These are phyloP conservation scores for Arachnopeziza araneosa DNA, from an alignment of 2,329 filamentous ascomycete genomes.

Conservation along the genomic window DNA sequence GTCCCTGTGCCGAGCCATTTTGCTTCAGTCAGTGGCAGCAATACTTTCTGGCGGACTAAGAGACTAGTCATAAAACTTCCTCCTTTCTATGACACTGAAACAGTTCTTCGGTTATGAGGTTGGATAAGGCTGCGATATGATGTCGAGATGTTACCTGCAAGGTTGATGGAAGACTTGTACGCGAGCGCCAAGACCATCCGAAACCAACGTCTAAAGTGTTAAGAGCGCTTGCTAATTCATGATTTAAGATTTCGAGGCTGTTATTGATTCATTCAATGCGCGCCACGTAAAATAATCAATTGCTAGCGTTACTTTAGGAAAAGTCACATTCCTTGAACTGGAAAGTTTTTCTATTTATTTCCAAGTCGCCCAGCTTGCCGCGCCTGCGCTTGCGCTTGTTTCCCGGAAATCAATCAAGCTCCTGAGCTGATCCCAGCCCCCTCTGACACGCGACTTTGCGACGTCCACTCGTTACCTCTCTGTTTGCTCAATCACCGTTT, in stretches of 20 bases:
- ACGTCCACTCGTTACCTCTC: not conserved
- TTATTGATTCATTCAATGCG: too few relatives aligned
- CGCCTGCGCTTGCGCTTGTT: not conserved
- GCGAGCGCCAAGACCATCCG: not conserved
- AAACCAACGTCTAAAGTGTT: not conserved
- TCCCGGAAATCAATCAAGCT: not conserved
- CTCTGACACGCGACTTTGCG: not conserved
- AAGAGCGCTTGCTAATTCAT: not conserved
- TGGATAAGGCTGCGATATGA: not conserved
- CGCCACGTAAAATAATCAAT: too few relatives aligned
- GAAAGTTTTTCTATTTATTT: not conserved
- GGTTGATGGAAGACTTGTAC: not conserved
- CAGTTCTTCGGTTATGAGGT: not conserved
- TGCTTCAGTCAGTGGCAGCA: conserved; percentile 37
- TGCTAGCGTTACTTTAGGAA: too few relatives aligned
- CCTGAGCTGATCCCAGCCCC: not conserved
- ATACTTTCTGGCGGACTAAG: conserved; percentile 34
- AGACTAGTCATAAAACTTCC: not conserved
- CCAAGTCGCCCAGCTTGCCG: not conserved
- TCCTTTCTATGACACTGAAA: not conserved
- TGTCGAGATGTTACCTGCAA: not conserved
- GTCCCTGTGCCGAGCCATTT: conserved; percentile 57
- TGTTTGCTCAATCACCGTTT: not conserved
- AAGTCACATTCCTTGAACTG: not conserved
- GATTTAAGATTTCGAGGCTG: not conserved